phyloP scores from a whole-genome alignment of 2,329 filamentous ascomycete genomes.

The Blumeria graminis region DNA sequence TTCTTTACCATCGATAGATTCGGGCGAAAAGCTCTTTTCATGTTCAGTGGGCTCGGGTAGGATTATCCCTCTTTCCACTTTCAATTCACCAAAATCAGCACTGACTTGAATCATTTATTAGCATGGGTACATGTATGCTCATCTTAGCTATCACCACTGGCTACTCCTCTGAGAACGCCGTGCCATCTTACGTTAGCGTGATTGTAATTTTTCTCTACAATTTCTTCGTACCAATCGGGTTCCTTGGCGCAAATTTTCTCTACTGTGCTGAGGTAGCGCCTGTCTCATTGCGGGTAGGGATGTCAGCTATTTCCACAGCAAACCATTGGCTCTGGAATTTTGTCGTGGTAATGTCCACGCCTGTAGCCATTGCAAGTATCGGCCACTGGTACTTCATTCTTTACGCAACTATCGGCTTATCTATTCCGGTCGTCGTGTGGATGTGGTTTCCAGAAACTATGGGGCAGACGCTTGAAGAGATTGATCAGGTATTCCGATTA shows the following conservation, averaged over 20 bases:
- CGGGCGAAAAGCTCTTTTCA: constrained; percentile 38
- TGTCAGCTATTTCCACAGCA: constrained; percentile 48
- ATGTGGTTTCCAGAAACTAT: constrained; percentile 25
- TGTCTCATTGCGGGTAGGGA: constrained; percentile 43
- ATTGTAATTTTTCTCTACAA: constrained; percentile 35
- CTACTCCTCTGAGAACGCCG: constrained; percentile 20
- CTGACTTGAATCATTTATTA: neutral
- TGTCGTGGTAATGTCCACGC: constrained; percentile 18
- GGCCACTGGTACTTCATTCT: constrained; percentile 17
- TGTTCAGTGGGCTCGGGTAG: constrained; percentile 24
- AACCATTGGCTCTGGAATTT: constrained; percentile 53
- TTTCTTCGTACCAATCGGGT: constrained; percentile 31
- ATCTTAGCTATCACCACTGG: constrained; percentile 27
- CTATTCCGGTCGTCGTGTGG: constrained; percentile 18
- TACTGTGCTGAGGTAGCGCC: constrained; percentile 46
- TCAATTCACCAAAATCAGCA: neutral
- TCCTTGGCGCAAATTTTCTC: constrained; percentile 51
- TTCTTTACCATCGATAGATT: constrained; percentile 36
- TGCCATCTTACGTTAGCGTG: constrained; percentile 25
- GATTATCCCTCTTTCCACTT: constrained; percentile 19
- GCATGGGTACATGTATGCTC: constrained; percentile 29
- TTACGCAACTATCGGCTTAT: constrained; percentile 17
- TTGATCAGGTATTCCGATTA: constrained; percentile 36
- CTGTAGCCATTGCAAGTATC: constrained; percentile 16
- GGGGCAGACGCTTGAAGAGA: constrained; percentile 36